A percentile compares a stretch with the other conserved stretches of the same genome.
Evolutionary conservation across 179 eudicot species (phyloP).

Genomic region (Heliamphora pulchella): DNA sequence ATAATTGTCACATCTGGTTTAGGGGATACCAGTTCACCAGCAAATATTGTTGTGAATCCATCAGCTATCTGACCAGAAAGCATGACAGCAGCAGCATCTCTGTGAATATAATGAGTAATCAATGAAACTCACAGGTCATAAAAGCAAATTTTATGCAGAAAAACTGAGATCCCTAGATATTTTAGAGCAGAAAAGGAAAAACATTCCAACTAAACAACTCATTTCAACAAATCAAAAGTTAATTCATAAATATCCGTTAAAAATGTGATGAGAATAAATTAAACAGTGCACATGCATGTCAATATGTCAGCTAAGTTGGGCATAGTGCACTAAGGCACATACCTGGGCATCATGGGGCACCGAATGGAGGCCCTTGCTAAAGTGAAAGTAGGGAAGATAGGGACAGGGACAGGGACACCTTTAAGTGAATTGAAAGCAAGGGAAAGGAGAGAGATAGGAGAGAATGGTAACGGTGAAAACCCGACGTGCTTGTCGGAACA

Average conservation of each 20-base stretch:
- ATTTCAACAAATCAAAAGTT: neutral
- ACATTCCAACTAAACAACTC: neutral
- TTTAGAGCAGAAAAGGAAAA: neutral
- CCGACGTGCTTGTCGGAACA: too few relatives aligned
- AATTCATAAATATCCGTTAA: neutral
- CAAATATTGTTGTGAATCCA: slow-evolving; percentile 70
- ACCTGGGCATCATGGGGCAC: too few relatives aligned
- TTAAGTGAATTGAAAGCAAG: too few relatives aligned
- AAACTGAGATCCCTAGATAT: neutral
- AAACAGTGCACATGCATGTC: neutral
- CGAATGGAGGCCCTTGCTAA: too few relatives aligned
- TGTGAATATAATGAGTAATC: slow-evolving; percentile 16
- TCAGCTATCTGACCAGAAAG: slow-evolving; percentile 92
- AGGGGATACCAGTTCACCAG: slow-evolving; percentile 79
- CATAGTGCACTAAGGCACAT: too few relatives aligned
- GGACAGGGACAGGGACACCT: too few relatives aligned
- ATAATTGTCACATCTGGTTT: neutral
- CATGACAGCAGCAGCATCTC: slow-evolving; percentile 84
- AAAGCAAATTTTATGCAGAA: neutral
- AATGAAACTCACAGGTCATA: neutral
- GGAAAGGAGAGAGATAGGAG: too few relatives aligned
- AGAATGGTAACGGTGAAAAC: too few relatives aligned
- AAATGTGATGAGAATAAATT: neutral
- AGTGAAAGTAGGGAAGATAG: too few relatives aligned
- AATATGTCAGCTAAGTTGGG: too few relatives aligned